Conservation (phyloP, 768 basidiomycete species). For the Tubosaeta sp. region DNA sequence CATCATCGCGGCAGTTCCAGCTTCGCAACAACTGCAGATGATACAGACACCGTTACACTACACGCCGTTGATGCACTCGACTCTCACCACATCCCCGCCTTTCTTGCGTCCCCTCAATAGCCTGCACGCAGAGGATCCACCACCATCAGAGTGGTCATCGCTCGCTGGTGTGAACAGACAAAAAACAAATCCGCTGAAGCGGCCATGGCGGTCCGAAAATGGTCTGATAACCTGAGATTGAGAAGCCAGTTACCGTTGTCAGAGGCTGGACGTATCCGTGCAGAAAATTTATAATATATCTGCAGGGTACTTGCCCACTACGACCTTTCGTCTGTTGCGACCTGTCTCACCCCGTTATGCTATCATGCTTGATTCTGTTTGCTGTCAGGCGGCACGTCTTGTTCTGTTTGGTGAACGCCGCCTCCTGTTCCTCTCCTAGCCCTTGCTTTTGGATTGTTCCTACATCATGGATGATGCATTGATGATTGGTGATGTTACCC, state of each 20-base stretch:
- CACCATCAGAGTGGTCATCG: constrained; percentile 25
- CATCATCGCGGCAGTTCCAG: not conserved
- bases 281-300: not conserved
- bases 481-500: not conserved
- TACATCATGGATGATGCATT: no score
- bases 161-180: constrained; percentile 26
- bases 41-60: constrained; percentile 9
- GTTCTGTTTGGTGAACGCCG: not conserved
- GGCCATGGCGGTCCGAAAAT: constrained; percentile 25
- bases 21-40: not conserved
- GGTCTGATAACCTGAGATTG: constrained; percentile 14
- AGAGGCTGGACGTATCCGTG: constrained; percentile 1
- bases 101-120: constrained; percentile 3
- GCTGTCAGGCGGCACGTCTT: not conserved
- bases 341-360: not conserved
- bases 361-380: not conserved
- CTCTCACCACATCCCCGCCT: not conserved
- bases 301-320: not conserved
- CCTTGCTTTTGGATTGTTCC: not conserved
- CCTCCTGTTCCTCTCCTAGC: not conserved
- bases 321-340: not conserved
- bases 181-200: constrained; percentile 19
- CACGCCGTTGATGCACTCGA: constrained; percentile 4
- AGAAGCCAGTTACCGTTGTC: not conserved
- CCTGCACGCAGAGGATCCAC: constrained; percentile 19